phyloP scores from a whole-genome alignment of 805 yeast species.

The Pichia paraexigua region DNA sequence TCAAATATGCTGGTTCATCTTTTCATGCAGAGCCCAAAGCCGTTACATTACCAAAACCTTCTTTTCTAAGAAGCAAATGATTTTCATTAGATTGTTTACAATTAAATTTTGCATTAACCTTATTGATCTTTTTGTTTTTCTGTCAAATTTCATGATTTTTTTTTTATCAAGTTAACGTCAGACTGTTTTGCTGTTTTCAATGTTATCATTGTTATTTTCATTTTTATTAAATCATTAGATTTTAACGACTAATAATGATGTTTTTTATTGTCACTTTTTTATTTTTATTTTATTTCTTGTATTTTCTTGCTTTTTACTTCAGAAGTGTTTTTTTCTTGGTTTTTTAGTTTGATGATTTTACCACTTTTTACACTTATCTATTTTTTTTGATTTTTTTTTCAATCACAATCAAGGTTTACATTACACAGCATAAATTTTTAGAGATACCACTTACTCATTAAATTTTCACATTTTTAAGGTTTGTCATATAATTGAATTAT shows the following conservation, averaged over 20 bases:
- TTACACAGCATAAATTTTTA: neutral
- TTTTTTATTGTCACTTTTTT: neutral
- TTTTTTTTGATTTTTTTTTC: neutral
- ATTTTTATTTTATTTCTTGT: neutral
- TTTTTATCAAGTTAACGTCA: neutral
- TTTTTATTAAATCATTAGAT: neutral
- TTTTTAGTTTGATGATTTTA: neutral
- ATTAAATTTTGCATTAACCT: neutral
- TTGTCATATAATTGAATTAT: neutral
- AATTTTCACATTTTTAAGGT: neutral
- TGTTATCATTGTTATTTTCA: neutral
- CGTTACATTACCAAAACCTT: conserved; percentile 46
- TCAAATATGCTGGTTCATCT: conserved; percentile 47
- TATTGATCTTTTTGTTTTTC: neutral
- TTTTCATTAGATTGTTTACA: neutral
- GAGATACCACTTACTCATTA: neutral
- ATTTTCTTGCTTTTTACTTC: neutral
- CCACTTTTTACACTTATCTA: neutral
- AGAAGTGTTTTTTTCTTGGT: neutral
- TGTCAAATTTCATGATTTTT: neutral
- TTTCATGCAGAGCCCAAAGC: conserved; percentile 52
- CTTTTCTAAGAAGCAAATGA: conserved; percentile 27
- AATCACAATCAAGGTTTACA: neutral
- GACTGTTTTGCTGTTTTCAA: neutral
- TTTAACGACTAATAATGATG: neutral